Conservation (phyloP, 768 basidiomycete genomes). For the Calocera viscosa region DNA sequence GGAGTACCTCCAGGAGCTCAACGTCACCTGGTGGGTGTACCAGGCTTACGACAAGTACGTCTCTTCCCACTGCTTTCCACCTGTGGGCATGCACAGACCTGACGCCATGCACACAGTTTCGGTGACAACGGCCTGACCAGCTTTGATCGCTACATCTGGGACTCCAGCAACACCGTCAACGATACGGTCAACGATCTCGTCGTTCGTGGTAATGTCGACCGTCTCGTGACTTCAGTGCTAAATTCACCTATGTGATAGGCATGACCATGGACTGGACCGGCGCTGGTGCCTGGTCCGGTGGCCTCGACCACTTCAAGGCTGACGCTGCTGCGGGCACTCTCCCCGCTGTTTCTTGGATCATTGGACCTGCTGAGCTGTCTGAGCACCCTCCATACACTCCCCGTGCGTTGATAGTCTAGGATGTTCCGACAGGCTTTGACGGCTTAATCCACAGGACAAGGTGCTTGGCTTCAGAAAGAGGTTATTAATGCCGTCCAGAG, state of each 20-base stretch:
- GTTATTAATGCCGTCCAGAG: slow-evolving; percentile 14
- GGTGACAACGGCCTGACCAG: background rate
- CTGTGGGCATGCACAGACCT: background rate
- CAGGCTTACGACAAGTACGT: background rate
- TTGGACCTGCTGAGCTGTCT: slow-evolving; percentile 14
- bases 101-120: background rate
- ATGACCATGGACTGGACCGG: slow-evolving; percentile 2
- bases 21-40: background rate
- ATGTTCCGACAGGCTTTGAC: background rate
- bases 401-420: background rate
- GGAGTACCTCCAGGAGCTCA: background rate
- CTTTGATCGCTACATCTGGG: background rate
- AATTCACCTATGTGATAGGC: background rate
- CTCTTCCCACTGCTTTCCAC: background rate
- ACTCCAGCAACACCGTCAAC: background rate
- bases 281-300: slow-evolving; percentile 11
- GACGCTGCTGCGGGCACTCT: slow-evolving; percentile 14
- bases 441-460: background rate
- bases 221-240: background rate
- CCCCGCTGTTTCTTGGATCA: slow-evolving; percentile 15
- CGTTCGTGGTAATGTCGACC: background rate
- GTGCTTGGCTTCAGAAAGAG: slow-evolving; percentile 12
- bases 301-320: slow-evolving; percentile 13
- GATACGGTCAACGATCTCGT: background rate
- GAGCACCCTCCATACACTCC: slow-evolving; percentile 13